These are phyloP conservation scores for Lactarius sanguifluus DNA, from an alignment of 768 basidiomycete species.

Conservation along the genomic window DNA sequence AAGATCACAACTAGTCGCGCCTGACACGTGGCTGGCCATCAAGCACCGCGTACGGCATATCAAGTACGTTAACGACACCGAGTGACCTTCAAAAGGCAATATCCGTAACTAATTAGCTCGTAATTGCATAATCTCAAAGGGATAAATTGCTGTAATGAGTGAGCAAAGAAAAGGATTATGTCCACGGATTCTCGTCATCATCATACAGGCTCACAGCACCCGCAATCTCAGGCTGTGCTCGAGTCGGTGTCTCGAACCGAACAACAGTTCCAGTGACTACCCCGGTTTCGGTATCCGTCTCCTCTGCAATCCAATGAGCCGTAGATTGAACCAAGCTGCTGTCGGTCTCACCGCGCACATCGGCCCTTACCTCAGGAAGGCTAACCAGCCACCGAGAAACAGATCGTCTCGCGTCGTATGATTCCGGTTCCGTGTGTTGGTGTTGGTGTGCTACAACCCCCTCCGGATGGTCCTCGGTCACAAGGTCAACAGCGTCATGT, in stretches of 20 bases:
- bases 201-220: slow-evolving; percentile 37
- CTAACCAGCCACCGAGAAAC: slow-evolving; percentile 51
- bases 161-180: slow-evolving; percentile 31
- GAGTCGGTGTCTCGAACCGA: slow-evolving; percentile 45
- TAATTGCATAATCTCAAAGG: no score
- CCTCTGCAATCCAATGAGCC: not conserved
- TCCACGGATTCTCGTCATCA: slow-evolving; percentile 61
- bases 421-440: slow-evolving; percentile 61
- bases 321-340: not conserved
- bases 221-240: slow-evolving; percentile 38
- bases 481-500: slow-evolving; percentile 85
- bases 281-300: slow-evolving; percentile 1
- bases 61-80: not conserved
- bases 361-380: slow-evolving; percentile 42
- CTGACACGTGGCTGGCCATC: not conserved
- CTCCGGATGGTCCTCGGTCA: slow-evolving; percentile 73
- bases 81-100: not conserved
- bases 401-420: slow-evolving; percentile 42
- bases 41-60: not conserved
- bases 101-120: not conserved
- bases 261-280: slow-evolving; percentile 31
- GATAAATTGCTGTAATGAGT: no score
- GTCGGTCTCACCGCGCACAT: slow-evolving; percentile 32
- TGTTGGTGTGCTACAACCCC: slow-evolving; percentile 54
- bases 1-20: not conserved